A percentile compares a stretch with the other conserved stretches of the same genome.
Conservation (phyloP, 164 flowering plant species). For the Macadamia integrifolia region DNA sequence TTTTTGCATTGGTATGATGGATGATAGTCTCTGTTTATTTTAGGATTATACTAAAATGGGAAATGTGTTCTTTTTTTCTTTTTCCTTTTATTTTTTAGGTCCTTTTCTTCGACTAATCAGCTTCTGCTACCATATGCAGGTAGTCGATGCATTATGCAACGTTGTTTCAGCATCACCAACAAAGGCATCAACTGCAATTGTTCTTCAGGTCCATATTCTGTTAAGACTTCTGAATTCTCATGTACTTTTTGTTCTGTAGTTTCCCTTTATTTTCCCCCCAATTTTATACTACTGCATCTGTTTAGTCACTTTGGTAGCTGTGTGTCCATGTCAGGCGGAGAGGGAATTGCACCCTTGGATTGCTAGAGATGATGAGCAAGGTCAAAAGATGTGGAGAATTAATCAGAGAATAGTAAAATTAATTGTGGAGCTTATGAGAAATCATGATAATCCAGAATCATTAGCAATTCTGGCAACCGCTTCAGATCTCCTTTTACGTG, state of each 20-base stretch:
- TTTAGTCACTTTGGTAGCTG: slow-evolving; percentile 29
- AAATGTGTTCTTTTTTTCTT: no score
- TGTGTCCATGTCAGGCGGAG: slow-evolving; percentile 68
- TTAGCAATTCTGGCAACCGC: slow-evolving; percentile 78
- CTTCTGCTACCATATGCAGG: slow-evolving; percentile 37
- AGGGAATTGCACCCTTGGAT: slow-evolving; percentile 95
- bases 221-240: slow-evolving; percentile 11
- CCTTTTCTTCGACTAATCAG: slow-evolving; percentile 4
- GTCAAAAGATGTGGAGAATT: slow-evolving; percentile 87
- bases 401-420: slow-evolving; percentile 86
- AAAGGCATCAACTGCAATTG: slow-evolving; percentile 89
- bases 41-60: no score
- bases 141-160: slow-evolving; percentile 89
- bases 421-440: slow-evolving; percentile 86
- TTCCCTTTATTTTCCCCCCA: neutral
- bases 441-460: slow-evolving; percentile 78
- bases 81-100: no score
- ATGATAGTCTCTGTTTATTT: no score
- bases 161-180: slow-evolving; percentile 84
- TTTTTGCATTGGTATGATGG: no score
- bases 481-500: slow-evolving; percentile 85
- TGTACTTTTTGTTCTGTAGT: no score
- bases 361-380: slow-evolving; percentile 85
- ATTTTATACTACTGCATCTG: slow-evolving; percentile 9
- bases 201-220: slow-evolving; percentile 77